Conservation (phyloP, 2,329 filamentous ascomycete genomes). For the Cyclaneusma minus region DNA sequence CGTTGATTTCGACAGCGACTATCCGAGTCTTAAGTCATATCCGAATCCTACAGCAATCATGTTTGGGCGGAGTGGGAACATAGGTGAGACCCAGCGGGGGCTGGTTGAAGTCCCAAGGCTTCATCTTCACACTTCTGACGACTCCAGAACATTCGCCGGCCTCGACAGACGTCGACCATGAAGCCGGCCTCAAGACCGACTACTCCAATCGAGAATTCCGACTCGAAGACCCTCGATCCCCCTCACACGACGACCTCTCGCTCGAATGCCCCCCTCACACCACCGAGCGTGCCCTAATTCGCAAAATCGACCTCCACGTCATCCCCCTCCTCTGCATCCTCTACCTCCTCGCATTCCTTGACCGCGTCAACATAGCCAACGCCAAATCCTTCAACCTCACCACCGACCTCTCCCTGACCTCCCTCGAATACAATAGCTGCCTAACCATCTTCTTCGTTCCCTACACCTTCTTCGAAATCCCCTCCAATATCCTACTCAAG, state of each 20-base stretch:
- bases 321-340: constrained; percentile 60
- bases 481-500: constrained; percentile 59
- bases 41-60: no score
- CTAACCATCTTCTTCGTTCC: constrained; percentile 73
- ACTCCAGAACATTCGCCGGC: no score
- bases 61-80: no score
- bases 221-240: constrained; percentile 1
- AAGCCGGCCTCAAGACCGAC: constrained; percentile 10
- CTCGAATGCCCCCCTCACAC: constrained; percentile 18
- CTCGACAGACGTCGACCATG: constrained; percentile 9
- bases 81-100: no score
- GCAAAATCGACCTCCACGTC: constrained; percentile 55
- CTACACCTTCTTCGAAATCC: constrained; percentile 58
- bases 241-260: constrained; percentile 14
- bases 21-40: no score
- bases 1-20: no score
- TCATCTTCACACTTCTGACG: no score
- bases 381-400: constrained; percentile 52
- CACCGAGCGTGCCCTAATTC: constrained; percentile 45
- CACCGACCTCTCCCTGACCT: constrained; percentile 43
- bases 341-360: constrained; percentile 54
- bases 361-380: constrained; percentile 69
- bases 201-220: constrained; percentile 6
- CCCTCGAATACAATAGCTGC: constrained; percentile 54
- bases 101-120: no score